Evolutionary conservation across 345 rosid species (phyloP).

Genomic region (Citrus sinensis): DVS_A1.0 CM039166.1:25613001-25613500

Average conservation of each 20-base stretch:
- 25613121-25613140: constrained; percentile 86
- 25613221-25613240: constrained; percentile 65
- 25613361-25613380: not conserved
- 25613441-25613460: not conserved
- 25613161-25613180: constrained; percentile 73
- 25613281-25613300: constrained; percentile 16
- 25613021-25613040: constrained; percentile 6
- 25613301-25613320: constrained; percentile 4
- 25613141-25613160: constrained; percentile 65
- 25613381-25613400: not conserved
- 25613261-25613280: constrained; percentile 31
- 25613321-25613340: not conserved
- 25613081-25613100: constrained; percentile 12
- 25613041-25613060: constrained; percentile 27
- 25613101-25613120: constrained; percentile 42
- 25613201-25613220: constrained; percentile 70
- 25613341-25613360: not conserved
- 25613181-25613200: constrained; percentile 69
- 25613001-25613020: not conserved
- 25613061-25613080: not conserved
- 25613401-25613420: not conserved
- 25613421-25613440: not conserved
- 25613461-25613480: not conserved
- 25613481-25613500: not conserved
- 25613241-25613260: constrained; percentile 52